These are phyloP conservation scores for Cyberlindnera lachancei DNA, from an alignment of 805 yeast species.

Conservation along the genomic window DNA sequence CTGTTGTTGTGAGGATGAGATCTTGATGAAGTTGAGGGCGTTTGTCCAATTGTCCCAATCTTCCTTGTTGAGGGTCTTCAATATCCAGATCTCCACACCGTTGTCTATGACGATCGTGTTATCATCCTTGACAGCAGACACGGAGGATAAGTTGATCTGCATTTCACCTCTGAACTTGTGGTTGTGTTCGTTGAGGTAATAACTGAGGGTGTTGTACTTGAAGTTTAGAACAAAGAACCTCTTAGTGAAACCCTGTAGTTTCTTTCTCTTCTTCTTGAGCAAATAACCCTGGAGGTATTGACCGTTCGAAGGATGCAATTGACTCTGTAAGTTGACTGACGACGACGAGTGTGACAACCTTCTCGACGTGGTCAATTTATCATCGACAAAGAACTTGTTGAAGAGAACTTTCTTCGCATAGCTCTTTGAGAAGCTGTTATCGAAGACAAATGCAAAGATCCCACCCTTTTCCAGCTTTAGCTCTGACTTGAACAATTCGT, in stretches of 20 bases:
- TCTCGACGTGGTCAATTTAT: constrained; percentile 8
- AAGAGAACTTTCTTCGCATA: constrained; percentile 76
- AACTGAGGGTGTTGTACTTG: constrained; percentile 75
- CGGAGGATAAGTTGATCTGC: constrained; percentile 77
- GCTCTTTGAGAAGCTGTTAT: constrained; percentile 83
- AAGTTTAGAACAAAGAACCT: constrained; percentile 80
- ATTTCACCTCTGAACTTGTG: constrained; percentile 82
- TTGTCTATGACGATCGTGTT: constrained; percentile 79
- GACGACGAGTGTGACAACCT: constrained; percentile 13
- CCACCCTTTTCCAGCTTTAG: constrained; percentile 57
- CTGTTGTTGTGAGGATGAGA: constrained; percentile 7
- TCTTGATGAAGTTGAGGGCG: constrained; percentile 49
- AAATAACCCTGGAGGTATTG: constrained; percentile 72
- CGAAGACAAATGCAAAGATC: constrained; percentile 81
- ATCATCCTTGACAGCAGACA: constrained; percentile 65
- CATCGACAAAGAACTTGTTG: constrained; percentile 29
- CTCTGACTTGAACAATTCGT: constrained; percentile 55
- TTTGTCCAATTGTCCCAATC: constrained; percentile 81
- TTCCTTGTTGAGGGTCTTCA: constrained; percentile 55
- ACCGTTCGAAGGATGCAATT: constrained; percentile 46
- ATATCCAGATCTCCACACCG: constrained; percentile 90
- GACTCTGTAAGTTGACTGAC: constrained; percentile 14
- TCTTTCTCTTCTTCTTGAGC: constrained; percentile 74
- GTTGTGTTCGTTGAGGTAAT: constrained; percentile 64
- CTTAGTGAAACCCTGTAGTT: constrained; percentile 78